Evolutionary conservation across 805 yeast genomes (phyloP), one percentile per base, ranked within the genome.

Genomic region (Kuraishia molischiana): DNA sequence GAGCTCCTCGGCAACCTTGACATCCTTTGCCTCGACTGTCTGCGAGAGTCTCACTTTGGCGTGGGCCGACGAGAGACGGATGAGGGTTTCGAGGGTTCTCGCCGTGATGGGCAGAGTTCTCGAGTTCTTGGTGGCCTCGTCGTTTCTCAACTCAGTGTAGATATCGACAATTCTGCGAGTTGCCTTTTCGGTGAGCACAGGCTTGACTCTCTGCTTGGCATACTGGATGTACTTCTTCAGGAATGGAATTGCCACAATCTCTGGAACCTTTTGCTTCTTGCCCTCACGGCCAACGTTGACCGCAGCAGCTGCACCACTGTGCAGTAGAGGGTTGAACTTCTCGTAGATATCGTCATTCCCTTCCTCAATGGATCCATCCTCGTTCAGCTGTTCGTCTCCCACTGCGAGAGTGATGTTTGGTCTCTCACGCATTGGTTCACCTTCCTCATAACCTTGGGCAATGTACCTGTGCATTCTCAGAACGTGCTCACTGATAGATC

Each of bases 31-130:
- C 24, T 79, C 85, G 14, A 92, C 81, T 2, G 74, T 69, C 47
- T 73, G 75, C 18, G 95, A 82, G 40, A 92, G 66, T 48, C 97
- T 72, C n/a, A 90, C 85, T 58, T 92, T 90, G 9, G 97, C 97
- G 59, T 92, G 97, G 0, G 98, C 97, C 1, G 97, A 85, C 1
- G 97, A 70, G 42, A 90, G 66, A 68, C 98, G 95, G 57, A 90
- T 90, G 46, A 90, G 67, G 0, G 98, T 90, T 61, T 90, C 98
- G 48, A 90, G 67, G 4, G 97, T 92, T 77, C 98, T 84, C n/a
- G 97, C 95, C 2, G 98, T 90, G 47, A 90, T 85, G 28, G 98
- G 97, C 1, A 95, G 81, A 1, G 96, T 89, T 52, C 78, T 72
- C 38, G 82, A 74, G 47, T 79, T 83, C 51, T 79, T 81, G 29